Evolutionary conservation across 164 flowering plant genomes (phyloP).

Genomic region (Echeveria elegans): DNA sequence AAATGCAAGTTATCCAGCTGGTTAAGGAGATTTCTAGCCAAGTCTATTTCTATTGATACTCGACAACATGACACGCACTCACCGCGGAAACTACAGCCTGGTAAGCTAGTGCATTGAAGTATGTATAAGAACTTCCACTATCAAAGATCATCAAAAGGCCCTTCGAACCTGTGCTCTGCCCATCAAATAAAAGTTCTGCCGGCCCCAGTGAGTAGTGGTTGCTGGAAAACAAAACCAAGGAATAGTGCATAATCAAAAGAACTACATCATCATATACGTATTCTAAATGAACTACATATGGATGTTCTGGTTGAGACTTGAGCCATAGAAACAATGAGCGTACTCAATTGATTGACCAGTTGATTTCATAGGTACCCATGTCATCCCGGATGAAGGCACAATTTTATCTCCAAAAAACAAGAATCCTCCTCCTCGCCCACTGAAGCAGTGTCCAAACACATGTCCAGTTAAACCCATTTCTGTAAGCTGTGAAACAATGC

Average conservation of each 20-base stretch:
- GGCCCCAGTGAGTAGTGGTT: slow-evolving; percentile 39
- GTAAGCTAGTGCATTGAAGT: slow-evolving; percentile 38
- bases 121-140: slow-evolving; percentile 66
- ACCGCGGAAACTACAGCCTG: slow-evolving; percentile 33
- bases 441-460: slow-evolving; percentile 53
- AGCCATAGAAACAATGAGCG: neutral
- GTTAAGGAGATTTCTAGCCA: neutral
- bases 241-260: neutral
- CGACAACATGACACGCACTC: slow-evolving; percentile 8
- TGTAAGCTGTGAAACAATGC: slow-evolving; percentile 35
- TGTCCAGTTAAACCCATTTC: slow-evolving; percentile 24
- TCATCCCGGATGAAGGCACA: slow-evolving; percentile 33
- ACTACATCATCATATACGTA: neutral
- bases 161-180: slow-evolving; percentile 29
- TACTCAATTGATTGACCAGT: slow-evolving; percentile 22
- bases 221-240: slow-evolving; percentile 18
- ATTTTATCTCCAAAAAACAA: slow-evolving; percentile 49
- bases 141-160: slow-evolving; percentile 42
- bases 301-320: neutral
- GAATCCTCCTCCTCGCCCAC: slow-evolving; percentile 49
- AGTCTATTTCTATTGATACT: neutral
- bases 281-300: neutral
- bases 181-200: slow-evolving; percentile 36
- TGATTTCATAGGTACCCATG: slow-evolving; percentile 34
- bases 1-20: slow-evolving; percentile 8